Evolutionary conservation across 2,329 filamentous ascomycete genomes (phyloP).

Genomic region (Beauveria sp.): DNA sequence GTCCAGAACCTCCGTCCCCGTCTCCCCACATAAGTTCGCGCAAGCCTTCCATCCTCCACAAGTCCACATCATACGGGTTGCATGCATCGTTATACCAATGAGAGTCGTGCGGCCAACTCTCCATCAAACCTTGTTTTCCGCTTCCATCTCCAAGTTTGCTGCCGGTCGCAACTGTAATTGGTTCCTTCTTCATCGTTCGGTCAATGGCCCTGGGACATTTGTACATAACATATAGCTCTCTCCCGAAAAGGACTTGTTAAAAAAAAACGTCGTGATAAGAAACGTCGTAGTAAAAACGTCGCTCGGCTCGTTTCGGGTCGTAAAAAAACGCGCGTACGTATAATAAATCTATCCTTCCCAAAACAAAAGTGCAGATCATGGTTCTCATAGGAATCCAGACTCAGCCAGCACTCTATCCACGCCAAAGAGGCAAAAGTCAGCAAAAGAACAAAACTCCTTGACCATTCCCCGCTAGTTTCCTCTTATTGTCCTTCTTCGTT

Average conservation of each 20-base stretch:
- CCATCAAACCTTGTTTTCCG: background rate
- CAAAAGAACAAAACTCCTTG: constrained; percentile 4
- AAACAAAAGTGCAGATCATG: background rate
- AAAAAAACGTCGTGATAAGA: background rate
- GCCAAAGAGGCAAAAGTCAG: background rate
- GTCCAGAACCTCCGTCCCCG: background rate
- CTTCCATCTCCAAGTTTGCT: background rate
- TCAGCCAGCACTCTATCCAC: constrained; percentile 48
- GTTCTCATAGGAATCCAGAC: constrained; percentile 49
- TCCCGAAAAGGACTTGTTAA: background rate
- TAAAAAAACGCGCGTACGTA: constrained; percentile 7
- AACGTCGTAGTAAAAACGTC: background rate
- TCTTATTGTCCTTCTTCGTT: background rate
- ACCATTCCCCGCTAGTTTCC: background rate
- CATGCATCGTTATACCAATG: background rate
- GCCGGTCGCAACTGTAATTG: background rate
- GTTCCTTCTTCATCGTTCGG: background rate
- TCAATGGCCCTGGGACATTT: background rate
- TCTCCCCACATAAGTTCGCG: constrained; percentile 3
- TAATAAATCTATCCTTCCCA: constrained; percentile 2
- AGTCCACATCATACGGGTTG: background rate
- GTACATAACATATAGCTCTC: background rate
- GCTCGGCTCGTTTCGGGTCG: constrained; percentile 5
- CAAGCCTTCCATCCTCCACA: background rate
- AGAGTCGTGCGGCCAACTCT: background rate